Conservation (phyloP, 164 flowering plant species). For the Annona squamosa region DNA sequence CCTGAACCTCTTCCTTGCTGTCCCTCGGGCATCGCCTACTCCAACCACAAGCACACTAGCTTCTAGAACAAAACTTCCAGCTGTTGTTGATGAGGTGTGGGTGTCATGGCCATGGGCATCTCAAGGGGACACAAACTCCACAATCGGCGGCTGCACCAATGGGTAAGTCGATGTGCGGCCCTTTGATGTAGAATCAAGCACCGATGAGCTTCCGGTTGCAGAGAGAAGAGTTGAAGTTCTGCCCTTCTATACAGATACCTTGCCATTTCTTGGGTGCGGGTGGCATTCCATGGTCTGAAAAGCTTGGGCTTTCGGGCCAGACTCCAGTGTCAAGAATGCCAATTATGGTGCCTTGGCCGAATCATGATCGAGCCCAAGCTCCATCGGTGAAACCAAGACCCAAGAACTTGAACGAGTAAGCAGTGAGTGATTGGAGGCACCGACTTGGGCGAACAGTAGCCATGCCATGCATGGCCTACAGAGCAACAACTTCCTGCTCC, state of each 20-base stretch:
- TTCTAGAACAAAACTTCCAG: conserved; percentile 48
- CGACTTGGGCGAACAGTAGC: conserved; percentile 51
- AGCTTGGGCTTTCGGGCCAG: conserved; percentile 97
- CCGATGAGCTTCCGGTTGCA: conserved; percentile 86
- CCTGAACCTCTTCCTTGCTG: conserved; percentile 31
- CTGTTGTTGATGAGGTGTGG: conserved; percentile 91
- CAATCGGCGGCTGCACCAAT: conserved; percentile 6
- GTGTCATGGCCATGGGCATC: conserved; percentile 91
- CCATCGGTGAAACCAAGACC: conserved; percentile 35
- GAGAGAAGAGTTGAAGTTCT: conserved; percentile 39
- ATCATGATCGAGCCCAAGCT: conserved; percentile 35
- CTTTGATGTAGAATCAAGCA: conserved; percentile 68
- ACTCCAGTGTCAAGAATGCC: conserved; percentile 87
- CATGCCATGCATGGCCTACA: conserved; percentile 40
- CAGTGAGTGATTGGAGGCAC: conserved; percentile 47
- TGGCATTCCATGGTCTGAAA: conserved; percentile 58
- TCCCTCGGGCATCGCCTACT: conserved; percentile 72
- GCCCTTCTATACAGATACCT: conserved; percentile 70
- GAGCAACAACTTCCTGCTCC: conserved; percentile 29
- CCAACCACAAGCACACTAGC: conserved; percentile 74
- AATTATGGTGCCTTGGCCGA: conserved; percentile 60
- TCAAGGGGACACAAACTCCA: conserved; percentile 63
- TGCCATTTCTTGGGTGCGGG: conserved; percentile 64
- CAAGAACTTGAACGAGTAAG: conserved; percentile 76
- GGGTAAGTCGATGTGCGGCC: conserved; percentile 39